phyloP scores from a whole-genome alignment of 2,329 filamentous ascomycete genomes.

The Phialemoniopsis sp. region DNA sequence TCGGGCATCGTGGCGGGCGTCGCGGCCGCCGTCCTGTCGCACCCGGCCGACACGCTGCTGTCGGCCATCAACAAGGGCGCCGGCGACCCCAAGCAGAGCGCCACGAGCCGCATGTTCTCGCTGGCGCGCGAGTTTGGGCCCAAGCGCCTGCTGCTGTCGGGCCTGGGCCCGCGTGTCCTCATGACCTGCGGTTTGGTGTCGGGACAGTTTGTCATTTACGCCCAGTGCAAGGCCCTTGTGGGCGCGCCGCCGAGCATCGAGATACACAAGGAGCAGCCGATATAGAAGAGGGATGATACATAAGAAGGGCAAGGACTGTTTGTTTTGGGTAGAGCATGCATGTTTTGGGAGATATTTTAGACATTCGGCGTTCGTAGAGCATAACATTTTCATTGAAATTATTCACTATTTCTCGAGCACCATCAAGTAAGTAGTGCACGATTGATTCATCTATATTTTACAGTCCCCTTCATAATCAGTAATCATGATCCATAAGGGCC shows the following conservation, averaged over 20 bases:
- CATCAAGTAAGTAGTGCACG: too few relatives aligned
- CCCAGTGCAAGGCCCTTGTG: slow-evolving; percentile 48
- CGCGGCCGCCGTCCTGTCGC: slow-evolving; percentile 82
- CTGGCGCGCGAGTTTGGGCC: slow-evolving; percentile 48
- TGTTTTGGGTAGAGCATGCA: not conserved
- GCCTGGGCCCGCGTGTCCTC: slow-evolving; percentile 44
- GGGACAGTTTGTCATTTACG: slow-evolving; percentile 51
- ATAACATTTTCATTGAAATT: too few relatives aligned
- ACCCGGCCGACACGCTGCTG: slow-evolving; percentile 70
- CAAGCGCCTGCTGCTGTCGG: slow-evolving; percentile 38
- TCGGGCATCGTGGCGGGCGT: slow-evolving; percentile 86
- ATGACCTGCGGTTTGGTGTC: slow-evolving; percentile 51
- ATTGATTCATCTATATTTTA: too few relatives aligned
- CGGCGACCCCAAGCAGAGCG: slow-evolving; percentile 40
- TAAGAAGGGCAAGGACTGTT: too few relatives aligned
- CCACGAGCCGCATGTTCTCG: slow-evolving; percentile 46
- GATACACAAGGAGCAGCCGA: slow-evolving; percentile 42
- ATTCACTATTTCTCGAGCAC: too few relatives aligned
- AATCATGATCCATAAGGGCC: too few relatives aligned
- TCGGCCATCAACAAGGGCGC: slow-evolving; percentile 54
- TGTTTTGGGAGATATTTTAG: too few relatives aligned
- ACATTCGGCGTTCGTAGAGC: too few relatives aligned
- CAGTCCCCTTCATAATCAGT: too few relatives aligned
- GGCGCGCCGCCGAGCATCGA: slow-evolving; percentile 47
- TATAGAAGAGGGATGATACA: slow-evolving; percentile 3